These are phyloP conservation scores for Claviceps pazoutovae DNA, from an alignment of 2,329 filamentous ascomycete species.

Conservation along the genomic window DNA sequence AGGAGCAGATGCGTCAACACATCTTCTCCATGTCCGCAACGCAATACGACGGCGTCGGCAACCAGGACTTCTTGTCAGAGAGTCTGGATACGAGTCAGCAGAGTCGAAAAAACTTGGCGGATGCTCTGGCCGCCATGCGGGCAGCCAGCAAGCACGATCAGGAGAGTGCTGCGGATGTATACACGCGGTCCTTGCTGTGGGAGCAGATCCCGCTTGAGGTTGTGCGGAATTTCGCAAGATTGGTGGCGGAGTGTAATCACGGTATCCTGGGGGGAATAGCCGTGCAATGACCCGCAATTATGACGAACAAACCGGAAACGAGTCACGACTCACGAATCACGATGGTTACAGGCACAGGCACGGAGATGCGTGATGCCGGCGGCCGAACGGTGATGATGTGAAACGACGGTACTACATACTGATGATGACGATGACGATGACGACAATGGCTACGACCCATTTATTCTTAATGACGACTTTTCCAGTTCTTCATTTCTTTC, in stretches of 20 bases:
- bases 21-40: constrained; percentile 73
- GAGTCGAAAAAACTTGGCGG: constrained; percentile 61
- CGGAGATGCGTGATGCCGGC: no score
- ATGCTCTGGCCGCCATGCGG: constrained; percentile 70
- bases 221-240: constrained; percentile 80
- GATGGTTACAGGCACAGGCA: no score
- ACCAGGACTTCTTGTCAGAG: constrained; percentile 54
- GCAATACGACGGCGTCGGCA: constrained; percentile 68
- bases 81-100: constrained; percentile 36
- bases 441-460: constrained; percentile 13
- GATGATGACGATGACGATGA: constrained; percentile 23
- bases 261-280: constrained; percentile 26
- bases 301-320: constrained; percentile 11
- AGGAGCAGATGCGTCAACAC: constrained; percentile 78
- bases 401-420: constrained; percentile 20
- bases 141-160: constrained; percentile 58
- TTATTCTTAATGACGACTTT: constrained; percentile 14
- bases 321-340: no score
- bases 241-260: constrained; percentile 64
- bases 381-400: constrained; percentile 2
- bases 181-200: constrained; percentile 85
- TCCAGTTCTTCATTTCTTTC: constrained; percentile 4
- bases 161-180: constrained; percentile 65
- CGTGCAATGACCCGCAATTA: constrained; percentile 29
- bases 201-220: constrained; percentile 88